Conservation (phyloP, 371 early-diverging fungal species). For the Rhizomucor pusillus region DNA sequence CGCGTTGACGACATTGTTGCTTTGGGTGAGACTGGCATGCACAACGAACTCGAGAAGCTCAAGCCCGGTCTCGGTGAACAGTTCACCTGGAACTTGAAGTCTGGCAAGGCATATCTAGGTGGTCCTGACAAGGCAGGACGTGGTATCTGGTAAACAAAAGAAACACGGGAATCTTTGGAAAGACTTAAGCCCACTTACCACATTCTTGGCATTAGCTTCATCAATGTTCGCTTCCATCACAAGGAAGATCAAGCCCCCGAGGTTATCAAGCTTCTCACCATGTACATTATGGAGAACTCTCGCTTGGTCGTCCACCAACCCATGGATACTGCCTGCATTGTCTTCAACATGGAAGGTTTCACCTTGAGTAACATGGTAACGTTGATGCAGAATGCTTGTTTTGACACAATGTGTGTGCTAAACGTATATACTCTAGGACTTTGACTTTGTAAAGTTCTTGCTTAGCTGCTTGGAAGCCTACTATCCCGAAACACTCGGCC, state of each 20-base stretch:
- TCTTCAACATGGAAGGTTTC: conserved; percentile 86
- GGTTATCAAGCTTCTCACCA: conserved; percentile 58
- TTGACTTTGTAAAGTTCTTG: conserved; percentile 77
- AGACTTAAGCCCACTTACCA: neutral
- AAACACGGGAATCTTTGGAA: too few species aligned
- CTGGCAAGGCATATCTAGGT: conserved; percentile 48
- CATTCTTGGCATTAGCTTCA: conserved; percentile 41
- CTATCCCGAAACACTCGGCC: conserved; percentile 89
- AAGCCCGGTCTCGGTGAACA: conserved; percentile 36
- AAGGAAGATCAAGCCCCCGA: conserved; percentile 57
- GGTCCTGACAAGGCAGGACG: conserved; percentile 48
- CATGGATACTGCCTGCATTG: conserved; percentile 75
- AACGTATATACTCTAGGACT: conserved; percentile 48
- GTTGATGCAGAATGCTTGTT: neutral
- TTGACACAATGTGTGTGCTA: neutral
- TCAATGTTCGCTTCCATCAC: conserved; percentile 59
- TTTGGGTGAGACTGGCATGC: conserved; percentile 45
- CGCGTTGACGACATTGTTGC: conserved; percentile 49
- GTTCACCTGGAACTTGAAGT: conserved; percentile 38
- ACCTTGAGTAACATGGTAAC: conserved; percentile 74
- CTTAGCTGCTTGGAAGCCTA: conserved; percentile 79
- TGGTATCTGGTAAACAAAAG: conserved; percentile 51
- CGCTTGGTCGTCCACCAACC: conserved; percentile 72
- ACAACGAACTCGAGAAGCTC: conserved; percentile 35
- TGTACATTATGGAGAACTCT: conserved; percentile 84